phyloP scores from a whole-genome alignment of 2,329 filamentous ascomycete genomes.

The Arthroderma sp. region DNA sequence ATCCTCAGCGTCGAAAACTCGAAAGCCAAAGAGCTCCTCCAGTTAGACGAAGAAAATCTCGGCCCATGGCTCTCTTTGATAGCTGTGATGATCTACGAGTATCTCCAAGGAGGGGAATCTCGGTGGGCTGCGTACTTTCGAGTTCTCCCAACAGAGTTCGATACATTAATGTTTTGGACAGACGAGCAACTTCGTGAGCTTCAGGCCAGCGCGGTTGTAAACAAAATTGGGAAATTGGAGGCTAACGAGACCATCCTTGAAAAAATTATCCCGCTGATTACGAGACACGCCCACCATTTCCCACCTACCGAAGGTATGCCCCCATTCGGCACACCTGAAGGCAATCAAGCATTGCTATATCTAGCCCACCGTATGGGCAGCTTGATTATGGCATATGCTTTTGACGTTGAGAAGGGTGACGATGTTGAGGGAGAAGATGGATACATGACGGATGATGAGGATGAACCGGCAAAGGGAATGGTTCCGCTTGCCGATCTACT shows the following conservation, averaged over 20 bases:
- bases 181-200: slow-evolving; percentile 55
- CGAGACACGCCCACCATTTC: slow-evolving; percentile 30
- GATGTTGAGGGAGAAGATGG: slow-evolving; percentile 41
- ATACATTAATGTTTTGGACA: slow-evolving; percentile 86
- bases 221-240: slow-evolving; percentile 60
- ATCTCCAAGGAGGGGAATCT: slow-evolving; percentile 45
- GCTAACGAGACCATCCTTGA: slow-evolving; percentile 58
- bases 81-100: slow-evolving; percentile 68
- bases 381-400: slow-evolving; percentile 85
- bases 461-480: slow-evolving; percentile 66
- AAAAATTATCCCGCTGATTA: slow-evolving; percentile 41
- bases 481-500: slow-evolving; percentile 82
- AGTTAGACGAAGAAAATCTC: slow-evolving; percentile 39
- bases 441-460: slow-evolving; percentile 48
- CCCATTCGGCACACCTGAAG: slow-evolving; percentile 26
- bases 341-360: slow-evolving; percentile 36
- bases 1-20: slow-evolving; percentile 66
- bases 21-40: slow-evolving; percentile 45
- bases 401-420: slow-evolving; percentile 55
- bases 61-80: slow-evolving; percentile 50
- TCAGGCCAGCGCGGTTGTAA: slow-evolving; percentile 61
- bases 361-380: slow-evolving; percentile 71
- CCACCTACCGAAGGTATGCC: slow-evolving; percentile 25
- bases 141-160: slow-evolving; percentile 57
- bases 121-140: slow-evolving; percentile 67